A percentile compares a stretch with the other conserved stretches of the same genome.
Conservation (phyloP, 495 filamentous ascomycete species). For the Aspergillus indologenus region DNA sequence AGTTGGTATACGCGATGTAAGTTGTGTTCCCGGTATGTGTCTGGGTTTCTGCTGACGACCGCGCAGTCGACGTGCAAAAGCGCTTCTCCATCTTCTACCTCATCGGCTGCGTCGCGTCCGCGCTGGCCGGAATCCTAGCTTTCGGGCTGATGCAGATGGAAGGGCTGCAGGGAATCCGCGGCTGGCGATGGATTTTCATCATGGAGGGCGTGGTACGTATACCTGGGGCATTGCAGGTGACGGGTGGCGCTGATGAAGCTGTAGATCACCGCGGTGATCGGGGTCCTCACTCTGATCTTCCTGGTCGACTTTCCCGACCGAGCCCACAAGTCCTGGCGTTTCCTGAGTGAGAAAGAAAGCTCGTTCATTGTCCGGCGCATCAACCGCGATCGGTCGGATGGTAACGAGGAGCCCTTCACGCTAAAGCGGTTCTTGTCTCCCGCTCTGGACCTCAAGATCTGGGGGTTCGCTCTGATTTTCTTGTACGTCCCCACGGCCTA, state of each 20-base stretch:
- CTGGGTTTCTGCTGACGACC: not conserved
- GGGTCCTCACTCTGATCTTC: constrained; percentile 45
- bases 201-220: constrained; percentile 51
- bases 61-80: constrained; percentile 58
- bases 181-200: constrained; percentile 68
- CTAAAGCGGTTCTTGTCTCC: constrained; percentile 47
- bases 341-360: constrained; percentile 48
- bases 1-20: constrained; percentile 62
- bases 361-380: constrained; percentile 58
- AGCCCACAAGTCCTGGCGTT: constrained; percentile 50
- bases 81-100: constrained; percentile 64
- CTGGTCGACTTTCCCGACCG: constrained; percentile 61
- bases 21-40: not conserved
- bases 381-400: constrained; percentile 57
- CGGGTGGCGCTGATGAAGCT: not conserved
- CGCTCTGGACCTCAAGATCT: constrained; percentile 56
- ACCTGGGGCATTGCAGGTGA: not conserved
- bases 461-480: constrained; percentile 59
- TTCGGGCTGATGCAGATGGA: constrained; percentile 61
- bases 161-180: constrained; percentile 43
- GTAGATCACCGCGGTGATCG: constrained; percentile 42
- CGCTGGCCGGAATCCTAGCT: constrained; percentile 60
- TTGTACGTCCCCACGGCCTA: constrained; percentile 29
- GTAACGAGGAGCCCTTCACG: constrained; percentile 47
- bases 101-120: constrained; percentile 59